These are phyloP conservation scores for Metarhizium anisopliae DNA, from an alignment of 2,329 filamentous ascomycete species.

Conservation along the genomic window DNA sequence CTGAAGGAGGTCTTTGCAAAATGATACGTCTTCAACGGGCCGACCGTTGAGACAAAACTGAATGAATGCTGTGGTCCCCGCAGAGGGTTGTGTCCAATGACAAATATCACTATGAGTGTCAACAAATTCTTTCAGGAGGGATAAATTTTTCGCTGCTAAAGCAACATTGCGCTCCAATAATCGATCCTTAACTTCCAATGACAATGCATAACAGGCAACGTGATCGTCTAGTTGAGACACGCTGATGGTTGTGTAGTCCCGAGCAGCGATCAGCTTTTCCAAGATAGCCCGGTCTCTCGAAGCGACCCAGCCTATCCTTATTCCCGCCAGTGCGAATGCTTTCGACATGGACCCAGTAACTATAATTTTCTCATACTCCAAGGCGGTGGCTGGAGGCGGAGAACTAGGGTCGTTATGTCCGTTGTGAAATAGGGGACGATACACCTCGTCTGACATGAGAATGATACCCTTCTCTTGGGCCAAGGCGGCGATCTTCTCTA, in stretches of 20 bases:
- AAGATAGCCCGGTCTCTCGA: slow-evolving; percentile 55
- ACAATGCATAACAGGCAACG: slow-evolving; percentile 67
- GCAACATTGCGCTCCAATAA: slow-evolving; percentile 43
- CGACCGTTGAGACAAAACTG: slow-evolving; percentile 53
- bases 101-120: slow-evolving; percentile 1
- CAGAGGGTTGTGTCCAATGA: background rate
- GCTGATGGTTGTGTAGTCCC: slow-evolving; percentile 81
- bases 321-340: slow-evolving; percentile 73
- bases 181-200: slow-evolving; percentile 29
- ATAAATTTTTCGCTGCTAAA: slow-evolving; percentile 1
- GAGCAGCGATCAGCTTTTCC: slow-evolving; percentile 50
- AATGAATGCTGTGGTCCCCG: slow-evolving; percentile 55
- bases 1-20: slow-evolving; percentile 60
- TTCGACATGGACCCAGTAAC: slow-evolving; percentile 79
- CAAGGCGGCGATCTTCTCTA: slow-evolving; percentile 54
- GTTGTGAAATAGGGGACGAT: slow-evolving; percentile 60
- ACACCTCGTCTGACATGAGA: slow-evolving; percentile 73
- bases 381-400: slow-evolving; percentile 55
- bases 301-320: slow-evolving; percentile 77
- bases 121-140: background rate
- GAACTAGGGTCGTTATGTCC: slow-evolving; percentile 41
- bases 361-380: slow-evolving; percentile 63
- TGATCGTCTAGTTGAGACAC: slow-evolving; percentile 77
- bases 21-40: slow-evolving; percentile 61
- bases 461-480: slow-evolving; percentile 55